A percentile compares a stretch with the other conserved stretches of the same genome.
Conservation (phyloP, 495 filamentous ascomycete genomes). For the Daldinia childiae region DNA sequence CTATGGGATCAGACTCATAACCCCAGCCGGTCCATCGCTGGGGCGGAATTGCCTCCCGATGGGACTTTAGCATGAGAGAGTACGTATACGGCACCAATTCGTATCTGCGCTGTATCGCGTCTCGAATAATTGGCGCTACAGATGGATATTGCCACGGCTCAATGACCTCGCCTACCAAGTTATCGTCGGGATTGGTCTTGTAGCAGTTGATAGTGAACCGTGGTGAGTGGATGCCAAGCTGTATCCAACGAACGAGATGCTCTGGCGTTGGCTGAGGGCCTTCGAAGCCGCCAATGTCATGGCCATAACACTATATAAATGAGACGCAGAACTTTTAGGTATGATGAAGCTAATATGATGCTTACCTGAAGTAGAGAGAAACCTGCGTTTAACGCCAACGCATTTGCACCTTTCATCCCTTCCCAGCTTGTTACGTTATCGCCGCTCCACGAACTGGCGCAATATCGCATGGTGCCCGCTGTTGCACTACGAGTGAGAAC, state of each 20-base stretch:
- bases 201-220: constrained; percentile 80
- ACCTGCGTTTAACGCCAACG: constrained; percentile 71
- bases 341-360: background rate
- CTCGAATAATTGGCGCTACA: constrained; percentile 65
- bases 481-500: constrained; percentile 74
- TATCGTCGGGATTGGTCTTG: constrained; percentile 71
- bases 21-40: constrained; percentile 77
- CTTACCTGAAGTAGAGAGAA: constrained; percentile 68
- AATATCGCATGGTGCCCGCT: constrained; percentile 72
- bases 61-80: constrained; percentile 67
- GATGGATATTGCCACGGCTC: constrained; percentile 79
- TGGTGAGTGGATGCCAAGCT: constrained; percentile 72
- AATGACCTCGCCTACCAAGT: constrained; percentile 71
- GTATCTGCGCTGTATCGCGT: constrained; percentile 72
- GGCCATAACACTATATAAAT: constrained; percentile 65
- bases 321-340: constrained; percentile 4
- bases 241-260: constrained; percentile 74
- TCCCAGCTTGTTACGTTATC: constrained; percentile 74
- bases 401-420: constrained; percentile 72
- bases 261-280: constrained; percentile 74
- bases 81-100: constrained; percentile 76
- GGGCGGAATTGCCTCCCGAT: constrained; percentile 64
- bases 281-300: constrained; percentile 79
- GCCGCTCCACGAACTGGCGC: constrained; percentile 72
- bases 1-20: constrained; percentile 68